Percentiles rank a stretch among this genome's conserved stretches.
Evolutionary conservation across 768 basidiomycete species (phyloP).

Genomic region (Phlegmacium glaucopus): DNA sequence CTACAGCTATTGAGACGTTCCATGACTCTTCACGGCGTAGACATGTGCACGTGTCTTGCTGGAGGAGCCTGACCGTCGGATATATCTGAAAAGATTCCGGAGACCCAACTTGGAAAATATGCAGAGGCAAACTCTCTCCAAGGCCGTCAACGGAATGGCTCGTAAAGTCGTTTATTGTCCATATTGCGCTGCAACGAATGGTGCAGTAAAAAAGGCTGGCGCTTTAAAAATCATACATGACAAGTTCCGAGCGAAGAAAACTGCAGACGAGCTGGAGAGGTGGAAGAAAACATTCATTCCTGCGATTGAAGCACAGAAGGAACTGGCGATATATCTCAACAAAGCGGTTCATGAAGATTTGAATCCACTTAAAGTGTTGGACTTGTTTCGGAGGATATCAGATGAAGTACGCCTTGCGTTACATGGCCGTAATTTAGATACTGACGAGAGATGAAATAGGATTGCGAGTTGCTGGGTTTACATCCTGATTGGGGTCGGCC

Average conservation of each 20-base stretch:
- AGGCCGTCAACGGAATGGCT: constrained; percentile 81
- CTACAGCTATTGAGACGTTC: not conserved
- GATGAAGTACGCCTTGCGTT: constrained; percentile 60
- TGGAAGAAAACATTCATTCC: constrained; percentile 80
- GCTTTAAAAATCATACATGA: constrained; percentile 97
- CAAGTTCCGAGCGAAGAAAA: constrained; percentile 94
- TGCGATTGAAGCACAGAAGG: constrained; percentile 85
- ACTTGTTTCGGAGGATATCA: constrained; percentile 88
- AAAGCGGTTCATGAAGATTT: constrained; percentile 91
- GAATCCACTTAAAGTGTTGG: constrained; percentile 90
- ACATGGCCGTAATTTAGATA: not conserved
- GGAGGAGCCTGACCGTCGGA: constrained; percentile 80
- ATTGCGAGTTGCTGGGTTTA: constrained; percentile 91
- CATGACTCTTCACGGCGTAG: constrained; percentile 29
- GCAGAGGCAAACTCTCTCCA: constrained; percentile 76
- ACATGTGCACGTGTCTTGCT: constrained; percentile 92
- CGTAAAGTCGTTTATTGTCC: constrained; percentile 92
- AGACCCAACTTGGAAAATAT: constrained; percentile 89
- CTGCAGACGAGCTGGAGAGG: constrained; percentile 81
- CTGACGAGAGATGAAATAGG: constrained; percentile 40
- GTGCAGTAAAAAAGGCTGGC: constrained; percentile 93
- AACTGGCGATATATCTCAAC: constrained; percentile 77
- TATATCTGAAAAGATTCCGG: constrained; percentile 87
- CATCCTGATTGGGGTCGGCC: constrained; percentile 87
- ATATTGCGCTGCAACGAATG: constrained; percentile 91